phyloP scores from a whole-genome alignment of 2,329 filamentous ascomycete genomes.

The Plectosphaerella plurivora region DNA sequence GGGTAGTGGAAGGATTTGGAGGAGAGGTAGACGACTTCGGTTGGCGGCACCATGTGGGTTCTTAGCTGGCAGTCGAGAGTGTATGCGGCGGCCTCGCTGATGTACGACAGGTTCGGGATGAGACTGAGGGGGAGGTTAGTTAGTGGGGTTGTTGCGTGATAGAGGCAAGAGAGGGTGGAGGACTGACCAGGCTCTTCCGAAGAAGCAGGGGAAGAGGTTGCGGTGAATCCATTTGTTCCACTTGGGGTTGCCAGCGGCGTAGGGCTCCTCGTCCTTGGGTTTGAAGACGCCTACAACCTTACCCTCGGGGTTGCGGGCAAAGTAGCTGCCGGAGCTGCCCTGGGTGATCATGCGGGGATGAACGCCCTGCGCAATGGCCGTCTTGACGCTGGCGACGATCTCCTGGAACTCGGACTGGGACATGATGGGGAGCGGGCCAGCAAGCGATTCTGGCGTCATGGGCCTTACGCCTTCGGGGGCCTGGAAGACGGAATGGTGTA shows the following conservation, averaged over 20 bases:
- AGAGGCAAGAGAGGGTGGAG: not conserved
- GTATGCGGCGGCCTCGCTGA: constrained; percentile 95
- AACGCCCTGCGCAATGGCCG: constrained; percentile 83
- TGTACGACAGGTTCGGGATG: constrained; percentile 95
- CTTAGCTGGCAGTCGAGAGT: constrained; percentile 86
- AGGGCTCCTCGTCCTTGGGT: constrained; percentile 97
- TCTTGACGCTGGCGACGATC: constrained; percentile 82
- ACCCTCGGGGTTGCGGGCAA: constrained; percentile 84
- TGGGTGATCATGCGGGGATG: constrained; percentile 96
- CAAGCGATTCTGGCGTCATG: constrained; percentile 69
- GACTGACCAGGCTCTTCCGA: constrained; percentile 77
- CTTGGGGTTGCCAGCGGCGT: constrained; percentile 93
- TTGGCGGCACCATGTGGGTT: constrained; percentile 93
- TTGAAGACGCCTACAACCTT: constrained; percentile 98
- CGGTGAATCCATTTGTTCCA: constrained; percentile 99
- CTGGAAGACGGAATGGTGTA: constrained; percentile 96
- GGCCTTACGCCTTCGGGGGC: constrained; percentile 83
- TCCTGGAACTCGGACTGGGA: constrained; percentile 79
- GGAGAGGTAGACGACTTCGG: constrained; percentile 87
- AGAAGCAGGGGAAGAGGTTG: constrained; percentile 96
- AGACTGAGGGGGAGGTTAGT: constrained; percentile 43
- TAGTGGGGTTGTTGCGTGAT: not conserved
- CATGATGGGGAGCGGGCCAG: constrained; percentile 62
- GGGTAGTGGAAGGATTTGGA: constrained; percentile 98
- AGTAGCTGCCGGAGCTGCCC: constrained; percentile 96